Evolutionary conservation across 2,329 filamentous ascomycete species (phyloP).

Genomic region (Penicillium sclerotiorum): DNA sequence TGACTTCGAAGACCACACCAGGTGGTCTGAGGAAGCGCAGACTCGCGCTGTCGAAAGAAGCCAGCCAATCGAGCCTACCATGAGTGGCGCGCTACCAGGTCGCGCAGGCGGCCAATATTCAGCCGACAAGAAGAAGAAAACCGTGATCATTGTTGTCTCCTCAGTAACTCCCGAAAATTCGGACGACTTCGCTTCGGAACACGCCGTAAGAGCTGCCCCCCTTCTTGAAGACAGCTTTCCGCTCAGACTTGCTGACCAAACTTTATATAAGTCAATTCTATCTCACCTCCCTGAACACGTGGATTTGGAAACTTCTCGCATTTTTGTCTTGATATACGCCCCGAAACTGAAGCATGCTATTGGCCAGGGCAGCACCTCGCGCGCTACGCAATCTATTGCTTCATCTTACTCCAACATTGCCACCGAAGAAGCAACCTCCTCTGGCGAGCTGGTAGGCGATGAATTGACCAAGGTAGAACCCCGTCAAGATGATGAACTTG

Average conservation of each 20-base stretch:
- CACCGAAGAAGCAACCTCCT: constrained; percentile 62
- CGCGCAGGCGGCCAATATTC: constrained; percentile 35
- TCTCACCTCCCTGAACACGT: constrained; percentile 81
- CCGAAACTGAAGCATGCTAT: constrained; percentile 71
- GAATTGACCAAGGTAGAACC: constrained; percentile 54
- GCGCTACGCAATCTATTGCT: constrained; percentile 65
- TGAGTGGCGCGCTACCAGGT: constrained; percentile 35
- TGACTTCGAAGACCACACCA: constrained; percentile 81
- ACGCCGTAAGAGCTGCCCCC: constrained; percentile 67
- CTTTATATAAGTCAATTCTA: constrained; percentile 68
- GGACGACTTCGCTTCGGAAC: constrained; percentile 65
- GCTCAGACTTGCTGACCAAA: constrained; percentile 5
- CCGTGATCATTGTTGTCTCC: constrained; percentile 85
- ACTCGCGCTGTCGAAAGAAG: constrained; percentile 54
- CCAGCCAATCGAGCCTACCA: constrained; percentile 30
- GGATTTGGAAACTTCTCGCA: constrained; percentile 71
- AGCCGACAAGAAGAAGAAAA: constrained; percentile 63
- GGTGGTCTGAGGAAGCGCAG: constrained; percentile 89
- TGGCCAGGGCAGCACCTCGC: constrained; percentile 45
- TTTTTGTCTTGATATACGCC: constrained; percentile 89
- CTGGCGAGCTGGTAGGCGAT: constrained; percentile 50
- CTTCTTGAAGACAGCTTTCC: background rate
- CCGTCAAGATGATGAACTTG: constrained; percentile 49
- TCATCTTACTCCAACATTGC: constrained; percentile 90
- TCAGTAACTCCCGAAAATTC: constrained; percentile 65